Evolutionary conservation across 2,329 filamentous ascomycete species (phyloP).

Genomic region (Didymella lethalis): DNA sequence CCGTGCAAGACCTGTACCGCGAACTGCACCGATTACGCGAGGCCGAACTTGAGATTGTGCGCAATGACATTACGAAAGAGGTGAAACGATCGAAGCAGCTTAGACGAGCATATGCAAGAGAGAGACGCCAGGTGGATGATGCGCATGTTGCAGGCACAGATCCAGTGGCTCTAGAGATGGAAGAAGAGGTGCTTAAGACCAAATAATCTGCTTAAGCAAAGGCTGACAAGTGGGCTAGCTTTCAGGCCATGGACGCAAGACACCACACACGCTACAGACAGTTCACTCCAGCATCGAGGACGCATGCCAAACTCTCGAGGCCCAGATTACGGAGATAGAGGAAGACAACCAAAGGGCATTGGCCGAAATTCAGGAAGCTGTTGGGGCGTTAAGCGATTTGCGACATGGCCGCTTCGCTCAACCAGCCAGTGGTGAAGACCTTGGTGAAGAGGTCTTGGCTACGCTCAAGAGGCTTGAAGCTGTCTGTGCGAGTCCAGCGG

Average conservation of each 20-base stretch:
- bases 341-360: conserved; percentile 69
- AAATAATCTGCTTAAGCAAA: background rate
- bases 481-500: conserved; percentile 57
- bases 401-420: conserved; percentile 75
- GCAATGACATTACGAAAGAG: conserved; percentile 71
- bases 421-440: conserved; percentile 61
- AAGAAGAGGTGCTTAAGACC: conserved; percentile 50
- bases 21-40: conserved; percentile 80
- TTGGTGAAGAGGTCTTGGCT: conserved; percentile 72
- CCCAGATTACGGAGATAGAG: conserved; percentile 71
- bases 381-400: conserved; percentile 80
- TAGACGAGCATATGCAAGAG: conserved; percentile 64
- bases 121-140: conserved; percentile 63
- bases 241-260: conserved; percentile 60
- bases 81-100: conserved; percentile 67
- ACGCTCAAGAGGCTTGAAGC: conserved; percentile 71
- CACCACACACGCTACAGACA: conserved; percentile 67
- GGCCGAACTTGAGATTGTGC: conserved; percentile 71
- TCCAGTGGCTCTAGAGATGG: conserved; percentile 69
- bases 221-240: conserved; percentile 56
- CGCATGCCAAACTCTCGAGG: conserved; percentile 70
- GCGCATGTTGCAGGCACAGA: conserved; percentile 60
- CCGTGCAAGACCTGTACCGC: conserved; percentile 75
- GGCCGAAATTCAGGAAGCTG: conserved; percentile 68
- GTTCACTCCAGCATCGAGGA: conserved; percentile 74